Conservation (phyloP, 768 basidiomycete species). For the Collybia mongolica region DNA sequence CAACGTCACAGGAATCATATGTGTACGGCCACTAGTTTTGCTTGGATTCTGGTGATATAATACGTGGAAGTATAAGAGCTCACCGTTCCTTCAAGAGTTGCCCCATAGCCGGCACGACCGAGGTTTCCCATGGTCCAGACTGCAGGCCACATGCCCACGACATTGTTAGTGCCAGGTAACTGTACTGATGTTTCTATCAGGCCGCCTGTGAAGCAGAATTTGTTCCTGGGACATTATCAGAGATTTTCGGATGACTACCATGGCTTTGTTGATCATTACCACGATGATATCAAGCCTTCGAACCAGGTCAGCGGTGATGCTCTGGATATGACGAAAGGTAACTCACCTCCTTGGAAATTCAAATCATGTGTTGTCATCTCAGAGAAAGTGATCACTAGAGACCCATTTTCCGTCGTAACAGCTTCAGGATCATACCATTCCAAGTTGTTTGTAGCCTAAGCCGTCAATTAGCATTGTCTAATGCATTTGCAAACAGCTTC, state of each 20-base stretch:
- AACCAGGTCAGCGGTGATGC: conserved; percentile 24
- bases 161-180: conserved; percentile 60
- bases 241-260: no score
- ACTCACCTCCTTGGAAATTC: conserved; percentile 61
- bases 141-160: conserved; percentile 74
- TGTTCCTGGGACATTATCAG: conserved; percentile 48
- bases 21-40: conserved; percentile 68
- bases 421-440: conserved; percentile 90
- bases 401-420: conserved; percentile 67
- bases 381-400: conserved; percentile 67
- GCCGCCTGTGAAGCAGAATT: conserved; percentile 85
- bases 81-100: conserved; percentile 78
- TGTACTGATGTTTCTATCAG: conserved; percentile 60
- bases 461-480: conserved; percentile 13
- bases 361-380: conserved; percentile 60
- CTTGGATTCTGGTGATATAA: conserved; percentile 3
- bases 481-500: conserved; percentile 4
- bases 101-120: conserved; percentile 78
- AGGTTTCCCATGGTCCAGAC: conserved; percentile 73
- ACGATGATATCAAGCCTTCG: conserved; percentile 40
- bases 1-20: conserved; percentile 79
- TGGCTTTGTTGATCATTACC: conserved; percentile 21
- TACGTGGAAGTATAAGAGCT: conserved; percentile 13
- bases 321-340: background rate
- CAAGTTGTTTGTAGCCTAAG: conserved; percentile 61